Conservation (phyloP, 164 flowering plant species). For the Platanus orientalis region DNA sequence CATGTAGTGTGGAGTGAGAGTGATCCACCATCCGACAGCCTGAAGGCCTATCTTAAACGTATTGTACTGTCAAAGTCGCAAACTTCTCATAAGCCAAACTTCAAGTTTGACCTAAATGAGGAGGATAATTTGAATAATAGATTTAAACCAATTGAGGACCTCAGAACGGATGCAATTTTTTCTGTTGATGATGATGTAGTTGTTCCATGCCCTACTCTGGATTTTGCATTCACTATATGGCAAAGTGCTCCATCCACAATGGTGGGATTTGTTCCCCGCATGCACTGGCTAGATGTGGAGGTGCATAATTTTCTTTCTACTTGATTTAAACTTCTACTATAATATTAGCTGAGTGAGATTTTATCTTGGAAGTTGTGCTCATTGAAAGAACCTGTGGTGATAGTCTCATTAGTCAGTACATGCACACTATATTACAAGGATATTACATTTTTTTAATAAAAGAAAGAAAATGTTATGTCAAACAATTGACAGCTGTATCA, state of each 20-base stretch:
- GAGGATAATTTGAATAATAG: slow-evolving; percentile 49
- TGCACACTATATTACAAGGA: background rate
- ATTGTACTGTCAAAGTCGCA: slow-evolving; percentile 41
- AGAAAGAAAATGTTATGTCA: too few relatives aligned
- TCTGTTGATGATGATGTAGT: slow-evolving; percentile 58
- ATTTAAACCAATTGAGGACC: slow-evolving; percentile 43
- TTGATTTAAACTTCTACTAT: too few relatives aligned
- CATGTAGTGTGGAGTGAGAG: slow-evolving; percentile 55
- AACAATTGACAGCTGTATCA: too few relatives aligned
- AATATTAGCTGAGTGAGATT: background rate
- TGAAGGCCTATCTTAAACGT: slow-evolving; percentile 32
- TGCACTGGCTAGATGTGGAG: slow-evolving; percentile 44
- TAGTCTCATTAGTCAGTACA: background rate
- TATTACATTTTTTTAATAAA: background rate
- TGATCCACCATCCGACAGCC: slow-evolving; percentile 41
- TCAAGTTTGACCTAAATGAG: slow-evolving; percentile 39
- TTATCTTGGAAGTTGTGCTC: background rate
- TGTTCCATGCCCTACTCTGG: slow-evolving; percentile 42
- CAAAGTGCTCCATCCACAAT: slow-evolving; percentile 46
- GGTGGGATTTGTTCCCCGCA: slow-evolving; percentile 57
- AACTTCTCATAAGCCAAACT: slow-evolving; percentile 37
- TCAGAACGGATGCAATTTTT: slow-evolving; percentile 53
- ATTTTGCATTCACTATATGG: slow-evolving; percentile 54
- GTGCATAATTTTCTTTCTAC: slow-evolving; percentile 16
- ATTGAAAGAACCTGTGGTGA: background rate